A percentile compares a stretch with the other conserved stretches of the same genome.
Evolutionary conservation across 2,329 filamentous ascomycete species (phyloP).

Genomic region (Anisogramma anomala): DNA sequence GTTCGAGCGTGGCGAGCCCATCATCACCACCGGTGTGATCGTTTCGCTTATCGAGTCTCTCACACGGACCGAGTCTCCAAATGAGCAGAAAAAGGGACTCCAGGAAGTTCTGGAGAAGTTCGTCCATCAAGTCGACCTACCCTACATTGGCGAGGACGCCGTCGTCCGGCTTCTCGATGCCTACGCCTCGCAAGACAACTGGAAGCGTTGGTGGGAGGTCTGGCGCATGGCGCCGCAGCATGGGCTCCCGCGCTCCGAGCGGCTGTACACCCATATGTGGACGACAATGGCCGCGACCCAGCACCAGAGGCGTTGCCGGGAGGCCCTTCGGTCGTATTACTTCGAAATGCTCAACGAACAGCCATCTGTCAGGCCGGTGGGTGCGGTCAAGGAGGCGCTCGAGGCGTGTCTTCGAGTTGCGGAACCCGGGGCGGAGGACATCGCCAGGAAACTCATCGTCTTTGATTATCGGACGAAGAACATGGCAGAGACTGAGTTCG

Average conservation of each 20-base stretch:
- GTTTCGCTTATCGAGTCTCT: slow-evolving; percentile 35
- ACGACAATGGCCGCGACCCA: slow-evolving; percentile 32
- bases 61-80: slow-evolving; percentile 23
- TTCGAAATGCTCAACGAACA: slow-evolving; percentile 48
- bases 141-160: slow-evolving; percentile 28
- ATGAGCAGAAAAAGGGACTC: slow-evolving; percentile 26
- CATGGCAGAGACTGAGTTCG: slow-evolving; percentile 22
- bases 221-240: slow-evolving; percentile 46
- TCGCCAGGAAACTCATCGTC: slow-evolving; percentile 19
- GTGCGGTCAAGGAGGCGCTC: slow-evolving; percentile 35
- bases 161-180: slow-evolving; percentile 32
- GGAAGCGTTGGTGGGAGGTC: slow-evolving; percentile 47
- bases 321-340: slow-evolving; percentile 41
- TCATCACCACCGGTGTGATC: slow-evolving; percentile 37
- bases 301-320: slow-evolving; percentile 32
- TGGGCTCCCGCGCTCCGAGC: slow-evolving; percentile 34
- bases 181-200: slow-evolving; percentile 37
- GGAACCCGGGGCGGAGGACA: slow-evolving; percentile 36
- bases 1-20: slow-evolving; percentile 31
- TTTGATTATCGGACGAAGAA: slow-evolving; percentile 4
- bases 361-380: slow-evolving; percentile 34
- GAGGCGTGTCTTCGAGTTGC: slow-evolving; percentile 43
- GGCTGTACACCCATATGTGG: slow-evolving; percentile 46
- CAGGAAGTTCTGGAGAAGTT: slow-evolving; percentile 35
- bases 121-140: slow-evolving; percentile 26